These are phyloP conservation scores for Rutidosis leptorrhynchoides DNA, from an alignment of 129 eudicot genomes.

Conservation along the genomic window DNA sequence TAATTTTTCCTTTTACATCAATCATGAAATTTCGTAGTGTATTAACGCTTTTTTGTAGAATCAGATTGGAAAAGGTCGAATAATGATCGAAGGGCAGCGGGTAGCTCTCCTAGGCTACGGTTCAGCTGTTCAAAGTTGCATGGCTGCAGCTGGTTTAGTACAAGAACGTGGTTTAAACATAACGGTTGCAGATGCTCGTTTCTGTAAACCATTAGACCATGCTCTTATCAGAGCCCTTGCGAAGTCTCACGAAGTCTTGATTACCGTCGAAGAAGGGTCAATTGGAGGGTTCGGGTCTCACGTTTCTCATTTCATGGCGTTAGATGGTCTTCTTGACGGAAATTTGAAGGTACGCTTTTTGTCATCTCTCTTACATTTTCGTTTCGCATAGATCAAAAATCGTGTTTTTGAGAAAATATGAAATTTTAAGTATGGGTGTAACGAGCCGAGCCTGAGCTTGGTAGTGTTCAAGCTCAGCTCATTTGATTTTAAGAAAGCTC, in stretches of 20 bases:
- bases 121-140: constrained; percentile 76
- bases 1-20: too few relatives aligned
- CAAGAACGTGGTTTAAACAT: constrained; percentile 53
- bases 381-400: neutral
- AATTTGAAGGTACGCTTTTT: constrained; percentile 54
- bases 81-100: constrained; percentile 76
- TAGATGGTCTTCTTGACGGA: constrained; percentile 86
- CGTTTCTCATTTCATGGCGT: constrained; percentile 86
- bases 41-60: neutral
- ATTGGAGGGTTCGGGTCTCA: constrained; percentile 95
- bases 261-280: constrained; percentile 96
- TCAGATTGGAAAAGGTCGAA: constrained; percentile 85
- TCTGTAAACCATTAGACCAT: constrained; percentile 87
- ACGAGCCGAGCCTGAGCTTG: too few relatives aligned
- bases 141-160: constrained; percentile 66
- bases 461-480: too few relatives aligned
- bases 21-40: neutral
- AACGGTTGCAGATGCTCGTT: constrained; percentile 98
- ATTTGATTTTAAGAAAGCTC: too few relatives aligned
- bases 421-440: too few relatives aligned
- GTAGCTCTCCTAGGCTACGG: constrained; percentile 93
- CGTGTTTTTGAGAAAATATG: neutral
- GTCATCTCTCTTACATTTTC: neutral
- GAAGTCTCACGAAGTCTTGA: constrained; percentile 72
- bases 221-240: constrained; percentile 69